Evolutionary conservation across 2,329 filamentous ascomycete genomes (phyloP).

Genomic region (Blastomyces parvus): DNA sequence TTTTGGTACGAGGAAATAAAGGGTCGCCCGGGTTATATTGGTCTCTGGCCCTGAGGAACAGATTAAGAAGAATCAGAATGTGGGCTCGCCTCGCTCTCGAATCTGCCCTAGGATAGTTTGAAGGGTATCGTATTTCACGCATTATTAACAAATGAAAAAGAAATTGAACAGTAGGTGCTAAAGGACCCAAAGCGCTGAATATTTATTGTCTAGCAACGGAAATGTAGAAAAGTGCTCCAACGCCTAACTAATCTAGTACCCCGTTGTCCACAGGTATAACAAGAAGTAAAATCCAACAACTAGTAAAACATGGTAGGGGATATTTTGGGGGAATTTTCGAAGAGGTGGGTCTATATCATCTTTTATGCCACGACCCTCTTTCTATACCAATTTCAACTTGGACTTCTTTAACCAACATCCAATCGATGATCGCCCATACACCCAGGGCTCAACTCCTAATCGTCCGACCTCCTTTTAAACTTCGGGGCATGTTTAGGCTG

Average conservation of each 20-base stretch:
- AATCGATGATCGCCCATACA: no score
- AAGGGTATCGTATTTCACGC: not conserved
- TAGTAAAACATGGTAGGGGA: not conserved
- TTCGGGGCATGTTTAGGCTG: slow-evolving; percentile 59
- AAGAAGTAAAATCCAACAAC: not conserved
- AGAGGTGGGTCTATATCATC: not conserved
- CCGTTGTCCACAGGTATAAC: not conserved
- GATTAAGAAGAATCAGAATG: not conserved
- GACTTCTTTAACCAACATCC: not conserved
- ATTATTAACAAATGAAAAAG: not conserved
- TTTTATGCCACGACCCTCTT: not conserved
- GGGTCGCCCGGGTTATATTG: not conserved
- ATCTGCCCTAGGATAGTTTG: no score
- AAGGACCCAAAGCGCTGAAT: not conserved
- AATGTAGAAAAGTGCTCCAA: not conserved
- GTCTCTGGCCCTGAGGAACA: no score
- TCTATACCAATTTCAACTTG: not conserved
- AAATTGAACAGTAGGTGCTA: not conserved
- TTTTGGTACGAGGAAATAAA: not conserved
- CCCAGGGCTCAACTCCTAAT: slow-evolving; percentile 15
- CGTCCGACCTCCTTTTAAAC: slow-evolving; percentile 42
- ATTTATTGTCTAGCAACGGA: not conserved
- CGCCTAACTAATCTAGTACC: not conserved
- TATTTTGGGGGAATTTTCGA: not conserved
- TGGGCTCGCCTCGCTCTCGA: no score